Evolutionary conservation across 129 eudicot genomes (phyloP), one percentile per base, ranked within the genome.

Genomic region (Glebionis coronaria): DNA sequence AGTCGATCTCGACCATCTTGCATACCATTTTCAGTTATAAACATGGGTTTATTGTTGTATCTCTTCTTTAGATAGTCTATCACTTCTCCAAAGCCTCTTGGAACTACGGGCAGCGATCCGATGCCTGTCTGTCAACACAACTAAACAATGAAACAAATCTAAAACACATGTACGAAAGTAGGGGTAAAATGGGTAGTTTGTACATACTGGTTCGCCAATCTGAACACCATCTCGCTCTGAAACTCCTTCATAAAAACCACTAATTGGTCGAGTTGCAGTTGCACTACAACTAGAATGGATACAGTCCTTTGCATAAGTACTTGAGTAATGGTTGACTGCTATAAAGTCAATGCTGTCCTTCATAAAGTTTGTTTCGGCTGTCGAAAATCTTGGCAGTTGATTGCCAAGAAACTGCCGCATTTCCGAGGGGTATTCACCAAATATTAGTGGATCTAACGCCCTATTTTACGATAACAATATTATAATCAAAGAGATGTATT

Each of bases 21-120:
- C 83, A 69, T 77, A 92, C 98, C 98, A 77, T 92, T 92, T 82
- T 92, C 98, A 14, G 96, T 88, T 38, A 92, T 65, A 76, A 81
- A 85, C 83, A 92, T 88, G 5, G 95, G 88, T 65, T 71, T 92
- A 84, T 84, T 88, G 63, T 81, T 61, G 74, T 92, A 92, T 79
- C 89, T 88, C 61, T 73, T 76, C 80, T 76, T 86, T 23, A 88
- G 14, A 79, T 83, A 92, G 44, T 66, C 63, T 56, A 92, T 47
- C 58, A 80, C 64, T 61, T 84, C 81, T 75, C 86, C 87, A 75
- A 88, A 71, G 72, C 95, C 98, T 76, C 81, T 65, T 15, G 98
- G 98, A 56, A 92, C 96, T 12, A 86, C 96, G 14, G 52, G 86
- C 56, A 85, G 74, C 5, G 71, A 57, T 7, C 50, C 11, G 73